Evolutionary conservation across 1,284 basidiomycete genomes (phyloP), one percentile per base, ranked within the genome.

Genomic region (Omphalotus olearius): DNA sequence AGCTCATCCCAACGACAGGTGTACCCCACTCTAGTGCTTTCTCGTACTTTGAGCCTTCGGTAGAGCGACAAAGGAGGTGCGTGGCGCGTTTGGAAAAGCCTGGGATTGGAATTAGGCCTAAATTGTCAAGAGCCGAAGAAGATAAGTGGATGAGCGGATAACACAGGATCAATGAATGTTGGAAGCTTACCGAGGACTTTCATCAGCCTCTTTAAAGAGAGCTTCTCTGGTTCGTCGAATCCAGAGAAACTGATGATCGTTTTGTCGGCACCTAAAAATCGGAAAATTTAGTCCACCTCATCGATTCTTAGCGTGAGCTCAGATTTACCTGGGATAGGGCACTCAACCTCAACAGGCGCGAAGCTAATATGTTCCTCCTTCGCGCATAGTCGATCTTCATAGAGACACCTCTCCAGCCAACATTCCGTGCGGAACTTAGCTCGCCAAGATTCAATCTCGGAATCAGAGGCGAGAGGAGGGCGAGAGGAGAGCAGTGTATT

Each of bases 321-420:
- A 28, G 49, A 57, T 71, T 1, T 59, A 83, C 83, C 76, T 44
- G 67, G 58, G 40, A 88, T 61, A 14, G 86, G 85, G 1, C 67
- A 66, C 14, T 65, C 49, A n/a, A 82, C 70, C 17, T 53, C 67
- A 11, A 91, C 67, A 2, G 89, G 88, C 1, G 66, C 64, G 58
- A 86, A 90, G 0, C 79, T 73, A 10, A 83, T 63, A 57, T 88
- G 82, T 43, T 85, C 83, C 1, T 78, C 74, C 0, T 76, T 68
- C 16, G 65, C 62, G 62, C 83, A 85, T 51, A 91, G 68, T 13
- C 78, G 74, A 42, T 85, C 82, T 56, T 82, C 79, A 51, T 78
- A 85, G 11, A 91, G 72, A 57, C 85, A 91, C 47, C 78, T 77
- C 64, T 91, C 88, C 0, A 91, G 70, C 88, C 88, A 91, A 60